A percentile compares a stretch with the other conserved stretches of the same genome.
Evolutionary conservation across 345 rosid species (phyloP).

Genomic region (Sisymbrium irio): DNA sequence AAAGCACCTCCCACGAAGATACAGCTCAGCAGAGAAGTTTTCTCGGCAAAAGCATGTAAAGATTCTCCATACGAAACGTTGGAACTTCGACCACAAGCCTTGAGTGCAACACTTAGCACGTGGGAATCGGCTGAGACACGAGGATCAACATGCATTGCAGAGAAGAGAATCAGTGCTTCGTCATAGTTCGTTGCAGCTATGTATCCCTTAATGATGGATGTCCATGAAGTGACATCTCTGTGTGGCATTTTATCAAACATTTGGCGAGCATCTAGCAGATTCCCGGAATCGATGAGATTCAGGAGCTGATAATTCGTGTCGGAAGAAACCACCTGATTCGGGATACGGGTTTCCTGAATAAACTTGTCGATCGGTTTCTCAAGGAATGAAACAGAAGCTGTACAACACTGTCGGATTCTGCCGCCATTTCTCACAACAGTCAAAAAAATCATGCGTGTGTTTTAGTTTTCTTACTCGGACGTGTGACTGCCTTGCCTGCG

Average conservation of each 20-base stretch:
- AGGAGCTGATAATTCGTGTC: slow-evolving; percentile 50
- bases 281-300: slow-evolving; percentile 34
- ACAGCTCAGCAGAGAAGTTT: slow-evolving; percentile 51
- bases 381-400: slow-evolving; percentile 18
- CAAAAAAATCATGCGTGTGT: slow-evolving; percentile 12
- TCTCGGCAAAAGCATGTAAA: slow-evolving; percentile 62
- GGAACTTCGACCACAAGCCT: slow-evolving; percentile 58
- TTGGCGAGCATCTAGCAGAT: slow-evolving; percentile 53
- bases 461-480: neutral
- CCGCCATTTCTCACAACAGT: slow-evolving; percentile 23
- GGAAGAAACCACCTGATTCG: slow-evolving; percentile 17
- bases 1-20: slow-evolving; percentile 76
- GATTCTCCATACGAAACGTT: slow-evolving; percentile 55
- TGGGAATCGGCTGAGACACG: slow-evolving; percentile 55
- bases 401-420: slow-evolving; percentile 26
- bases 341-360: neutral
- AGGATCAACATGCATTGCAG: slow-evolving; percentile 57
- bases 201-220: slow-evolving; percentile 67
- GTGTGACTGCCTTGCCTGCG: neutral
- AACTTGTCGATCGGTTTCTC: slow-evolving; percentile 5
- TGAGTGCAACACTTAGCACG: slow-evolving; percentile 64
- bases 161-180: slow-evolving; percentile 68
- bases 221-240: slow-evolving; percentile 76
- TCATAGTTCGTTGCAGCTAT: slow-evolving; percentile 42
- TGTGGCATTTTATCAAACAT: slow-evolving; percentile 66